Conservation (phyloP, 306 rosid species). For the Sophora flavescens region DNA sequence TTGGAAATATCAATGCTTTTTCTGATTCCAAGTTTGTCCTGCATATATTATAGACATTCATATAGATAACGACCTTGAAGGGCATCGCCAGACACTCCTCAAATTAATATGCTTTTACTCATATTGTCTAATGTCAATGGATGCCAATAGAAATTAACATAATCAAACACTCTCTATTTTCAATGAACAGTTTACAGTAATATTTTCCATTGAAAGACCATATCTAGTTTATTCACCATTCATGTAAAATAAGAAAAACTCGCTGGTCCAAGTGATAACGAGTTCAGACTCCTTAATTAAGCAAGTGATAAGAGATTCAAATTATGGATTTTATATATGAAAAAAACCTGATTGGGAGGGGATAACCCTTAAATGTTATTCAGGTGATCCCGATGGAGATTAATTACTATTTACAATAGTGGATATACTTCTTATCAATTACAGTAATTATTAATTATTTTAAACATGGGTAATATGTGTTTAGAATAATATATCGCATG, state of each 20-base stretch:
- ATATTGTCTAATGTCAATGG: conserved; percentile 10
- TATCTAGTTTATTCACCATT: not conserved
- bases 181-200: not conserved
- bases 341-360: no score
- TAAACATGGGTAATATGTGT: not conserved
- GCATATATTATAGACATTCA: not conserved
- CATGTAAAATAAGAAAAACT: not conserved
- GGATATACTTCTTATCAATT: no score
- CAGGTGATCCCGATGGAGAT: no score
- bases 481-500: not conserved
- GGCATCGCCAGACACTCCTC: not conserved
- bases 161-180: not conserved
- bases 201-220: conserved; percentile 20
- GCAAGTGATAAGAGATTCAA: no score
- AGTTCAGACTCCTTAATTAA: no score
- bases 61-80: conserved; percentile 43
- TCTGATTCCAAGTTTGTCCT: conserved; percentile 47
- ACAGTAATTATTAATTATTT: not conserved
- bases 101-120: not conserved
- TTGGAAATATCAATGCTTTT: conserved; percentile 31
- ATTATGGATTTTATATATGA: no score
- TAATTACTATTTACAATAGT: no score
- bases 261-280: not conserved
- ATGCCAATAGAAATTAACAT: not conserved
- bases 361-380: no score